Conservation (phyloP, 225 moss, liverwort and hornwort genomes). For the Sphagnum tenellum region DNA sequence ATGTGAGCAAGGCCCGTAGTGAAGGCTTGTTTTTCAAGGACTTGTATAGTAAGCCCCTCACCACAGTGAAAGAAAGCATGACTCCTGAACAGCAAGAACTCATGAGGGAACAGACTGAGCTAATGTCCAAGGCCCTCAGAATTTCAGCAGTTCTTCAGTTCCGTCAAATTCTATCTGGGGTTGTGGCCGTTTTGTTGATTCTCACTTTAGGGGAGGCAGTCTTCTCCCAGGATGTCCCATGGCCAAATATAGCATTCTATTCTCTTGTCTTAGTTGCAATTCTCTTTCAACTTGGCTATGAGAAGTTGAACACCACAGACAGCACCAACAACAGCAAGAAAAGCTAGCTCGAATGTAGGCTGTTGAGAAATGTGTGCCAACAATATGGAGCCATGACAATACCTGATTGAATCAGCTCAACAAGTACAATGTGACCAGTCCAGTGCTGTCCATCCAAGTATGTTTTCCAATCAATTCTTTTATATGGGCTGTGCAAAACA, state of each 20-base stretch:
- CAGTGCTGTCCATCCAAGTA: too few relatives aligned
- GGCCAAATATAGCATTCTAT: constrained; percentile 68
- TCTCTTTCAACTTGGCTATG: constrained; percentile 56
- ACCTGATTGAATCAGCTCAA: too few relatives aligned
- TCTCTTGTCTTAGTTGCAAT: constrained; percentile 50
- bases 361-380: too few relatives aligned
- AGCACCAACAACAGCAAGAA: background rate
- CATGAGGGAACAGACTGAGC: constrained; percentile 45
- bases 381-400: too few relatives aligned
- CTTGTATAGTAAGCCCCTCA: constrained; percentile 61
- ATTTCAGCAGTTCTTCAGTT: constrained; percentile 52
- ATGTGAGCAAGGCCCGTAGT: constrained; percentile 70
- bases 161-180: constrained; percentile 51
- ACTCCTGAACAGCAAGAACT: constrained; percentile 36
- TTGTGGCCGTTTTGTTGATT: constrained; percentile 59
- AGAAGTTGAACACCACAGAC: constrained; percentile 45
- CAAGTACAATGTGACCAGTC: too few relatives aligned
- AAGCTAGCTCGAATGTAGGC: too few relatives aligned
- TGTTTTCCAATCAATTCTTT: too few relatives aligned
- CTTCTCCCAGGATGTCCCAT: constrained; percentile 32
- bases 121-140: constrained; percentile 29
- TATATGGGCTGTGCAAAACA: too few relatives aligned
- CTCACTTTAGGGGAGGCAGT: constrained; percentile 53
- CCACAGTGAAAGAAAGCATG: constrained; percentile 48
- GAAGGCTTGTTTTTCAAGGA: constrained; percentile 93